Percentiles rank a stretch among this genome's conserved stretches.
phyloP scores from a whole-genome alignment of 1,284 basidiomycete species.

The Phenoliferia sp. region DNA sequence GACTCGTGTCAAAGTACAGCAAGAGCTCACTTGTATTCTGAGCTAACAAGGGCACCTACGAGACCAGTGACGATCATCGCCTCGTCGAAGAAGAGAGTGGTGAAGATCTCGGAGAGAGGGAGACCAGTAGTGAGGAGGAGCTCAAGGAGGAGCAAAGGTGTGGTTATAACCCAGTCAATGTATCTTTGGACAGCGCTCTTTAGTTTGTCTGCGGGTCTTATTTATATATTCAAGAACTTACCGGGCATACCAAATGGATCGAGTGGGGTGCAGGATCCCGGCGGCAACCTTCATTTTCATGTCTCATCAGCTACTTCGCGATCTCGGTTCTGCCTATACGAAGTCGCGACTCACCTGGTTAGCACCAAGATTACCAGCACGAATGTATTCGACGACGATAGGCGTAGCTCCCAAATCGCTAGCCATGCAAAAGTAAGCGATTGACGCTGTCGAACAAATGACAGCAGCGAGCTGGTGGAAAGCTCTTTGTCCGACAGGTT shows the following conservation, averaged over 20 bases:
- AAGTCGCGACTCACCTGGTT: no score
- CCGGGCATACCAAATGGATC: constrained; percentile 55
- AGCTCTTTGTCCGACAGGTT: constrained; percentile 46
- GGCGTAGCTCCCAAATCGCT: constrained; percentile 56
- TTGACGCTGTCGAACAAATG: constrained; percentile 37
- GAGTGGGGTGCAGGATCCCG: constrained; percentile 39
- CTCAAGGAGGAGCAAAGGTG: constrained; percentile 54
- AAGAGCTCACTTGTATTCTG: constrained; percentile 48
- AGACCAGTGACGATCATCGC: constrained; percentile 52
- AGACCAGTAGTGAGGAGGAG: constrained; percentile 55
- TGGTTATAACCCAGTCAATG: constrained; percentile 55
- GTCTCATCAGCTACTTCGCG: no score
- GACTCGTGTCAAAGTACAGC: background rate
- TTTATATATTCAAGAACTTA: constrained; percentile 1
- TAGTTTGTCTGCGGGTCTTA: no score
- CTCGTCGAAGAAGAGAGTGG: constrained; percentile 53
- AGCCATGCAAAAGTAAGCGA: constrained; percentile 55
- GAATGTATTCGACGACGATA: constrained; percentile 50
- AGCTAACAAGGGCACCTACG: constrained; percentile 50
- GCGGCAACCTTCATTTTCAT: no score
- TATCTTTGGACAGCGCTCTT: no score
- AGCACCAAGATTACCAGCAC: constrained; percentile 28
- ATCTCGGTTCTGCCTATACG: no score
- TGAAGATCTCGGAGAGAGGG: constrained; percentile 53
- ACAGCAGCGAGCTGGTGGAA: constrained; percentile 48